phyloP scores from a whole-genome alignment of 345 rosid genomes.

The Alliaria petiolata region DNA sequence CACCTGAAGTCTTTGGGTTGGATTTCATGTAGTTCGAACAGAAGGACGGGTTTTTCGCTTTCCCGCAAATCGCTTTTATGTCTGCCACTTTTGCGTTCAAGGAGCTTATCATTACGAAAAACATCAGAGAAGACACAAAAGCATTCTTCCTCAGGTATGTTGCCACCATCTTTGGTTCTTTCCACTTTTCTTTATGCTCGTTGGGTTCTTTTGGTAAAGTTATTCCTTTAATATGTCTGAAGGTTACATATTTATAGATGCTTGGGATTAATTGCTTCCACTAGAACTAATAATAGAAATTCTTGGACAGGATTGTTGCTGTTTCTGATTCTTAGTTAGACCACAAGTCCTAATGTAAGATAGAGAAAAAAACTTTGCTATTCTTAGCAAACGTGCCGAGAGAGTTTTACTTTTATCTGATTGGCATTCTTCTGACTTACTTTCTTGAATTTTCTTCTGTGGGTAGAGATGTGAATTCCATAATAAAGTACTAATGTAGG shows the following conservation, averaged over 20 bases:
- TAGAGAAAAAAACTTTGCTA: slow-evolving; percentile 8
- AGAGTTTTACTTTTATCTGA: not conserved
- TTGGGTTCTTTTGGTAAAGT: not conserved
- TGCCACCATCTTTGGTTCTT: slow-evolving; percentile 21
- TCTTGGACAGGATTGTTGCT: slow-evolving; percentile 4
- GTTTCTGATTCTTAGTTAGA: slow-evolving; percentile 22
- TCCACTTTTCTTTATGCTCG: not conserved
- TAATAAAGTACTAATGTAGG: not conserved
- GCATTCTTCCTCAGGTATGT: slow-evolving; percentile 6
- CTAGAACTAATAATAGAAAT: not conserved
- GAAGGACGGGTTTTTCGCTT: slow-evolving; percentile 24
- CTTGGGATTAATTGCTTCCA: not conserved
- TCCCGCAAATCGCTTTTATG: slow-evolving; percentile 1
- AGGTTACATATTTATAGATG: slow-evolving; percentile 4
- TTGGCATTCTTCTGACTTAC: not conserved
- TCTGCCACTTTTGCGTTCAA: slow-evolving; percentile 16
- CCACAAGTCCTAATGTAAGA: slow-evolving; percentile 13
- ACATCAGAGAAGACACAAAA: slow-evolving; percentile 13
- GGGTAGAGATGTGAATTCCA: not conserved
- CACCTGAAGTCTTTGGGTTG: slow-evolving; percentile 6
- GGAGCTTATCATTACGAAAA: slow-evolving; percentile 6
- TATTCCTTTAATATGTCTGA: not conserved
- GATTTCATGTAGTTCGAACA: slow-evolving; percentile 19
- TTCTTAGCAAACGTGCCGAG: slow-evolving; percentile 1
- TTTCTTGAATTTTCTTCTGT: not conserved